Percentiles rank a stretch among this genome's conserved stretches.
Evolutionary conservation across 257 asterid species (phyloP).

Genomic region (Solanum raphanifolium): DNA sequence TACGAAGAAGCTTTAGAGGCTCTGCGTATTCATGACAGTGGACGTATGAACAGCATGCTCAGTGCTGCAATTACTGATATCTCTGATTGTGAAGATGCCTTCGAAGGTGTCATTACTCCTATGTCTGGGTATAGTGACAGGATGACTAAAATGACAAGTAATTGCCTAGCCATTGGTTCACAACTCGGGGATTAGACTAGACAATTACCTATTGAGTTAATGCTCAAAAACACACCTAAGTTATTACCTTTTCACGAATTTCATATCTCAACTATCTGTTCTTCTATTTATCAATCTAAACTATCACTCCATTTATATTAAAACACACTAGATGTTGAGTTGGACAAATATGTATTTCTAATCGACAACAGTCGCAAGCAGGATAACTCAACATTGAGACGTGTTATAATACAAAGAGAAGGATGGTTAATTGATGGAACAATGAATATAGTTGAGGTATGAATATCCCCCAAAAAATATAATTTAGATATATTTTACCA

Average conservation of each 20-base stretch:
- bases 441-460: not conserved
- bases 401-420: not conserved
- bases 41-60: conserved; percentile 12
- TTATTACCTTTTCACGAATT: not conserved
- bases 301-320: not conserved
- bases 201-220: not conserved
- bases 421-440: not conserved
- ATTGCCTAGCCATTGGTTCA: conserved; percentile 13
- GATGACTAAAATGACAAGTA: conserved; percentile 18
- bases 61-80: conserved; percentile 15
- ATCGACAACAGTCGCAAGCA: not conserved
- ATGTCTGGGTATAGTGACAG: not conserved
- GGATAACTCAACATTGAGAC: not conserved
- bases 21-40: not conserved
- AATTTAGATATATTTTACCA: not conserved
- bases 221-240: not conserved
- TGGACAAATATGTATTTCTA: not conserved
- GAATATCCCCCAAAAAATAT: not conserved
- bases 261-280: not conserved
- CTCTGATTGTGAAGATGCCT: conserved; percentile 8
- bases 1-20: conserved; percentile 4
- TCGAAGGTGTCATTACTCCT: not conserved
- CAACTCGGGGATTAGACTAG: not conserved
- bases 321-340: not conserved
- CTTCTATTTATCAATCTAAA: not conserved